These are phyloP conservation scores for Colletotrichum aenigma DNA, from an alignment of 2,329 filamentous ascomycete genomes.

Conservation along the genomic window DNA sequence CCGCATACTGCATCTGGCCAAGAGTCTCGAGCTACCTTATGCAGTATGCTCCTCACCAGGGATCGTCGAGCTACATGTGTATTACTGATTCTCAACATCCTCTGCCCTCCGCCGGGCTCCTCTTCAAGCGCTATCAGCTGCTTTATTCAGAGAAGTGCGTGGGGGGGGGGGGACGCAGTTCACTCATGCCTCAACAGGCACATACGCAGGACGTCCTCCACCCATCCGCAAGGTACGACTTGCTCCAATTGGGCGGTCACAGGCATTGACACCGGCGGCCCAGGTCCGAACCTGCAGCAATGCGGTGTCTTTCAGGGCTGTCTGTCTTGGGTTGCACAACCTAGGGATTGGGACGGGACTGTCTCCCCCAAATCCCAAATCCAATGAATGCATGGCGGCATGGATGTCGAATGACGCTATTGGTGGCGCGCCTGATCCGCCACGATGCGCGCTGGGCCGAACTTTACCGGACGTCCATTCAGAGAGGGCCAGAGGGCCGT, in stretches of 20 bases:
- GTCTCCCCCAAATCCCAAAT: neutral
- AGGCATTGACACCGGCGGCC: neutral
- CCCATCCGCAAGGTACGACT: neutral
- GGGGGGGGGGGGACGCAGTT: neutral
- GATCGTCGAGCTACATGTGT: neutral
- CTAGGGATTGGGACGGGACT: neutral
- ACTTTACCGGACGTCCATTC: slow-evolving; percentile 16
- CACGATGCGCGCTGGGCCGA: slow-evolving; percentile 9
- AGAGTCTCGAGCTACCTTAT: neutral
- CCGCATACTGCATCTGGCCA: neutral
- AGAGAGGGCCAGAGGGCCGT: neutral
- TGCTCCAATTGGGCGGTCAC: neutral
- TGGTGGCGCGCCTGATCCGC: neutral
- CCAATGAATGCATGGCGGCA: neutral
- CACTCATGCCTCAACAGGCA: neutral
- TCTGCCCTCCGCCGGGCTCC: neutral
- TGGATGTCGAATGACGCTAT: neutral
- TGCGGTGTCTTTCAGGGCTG: neutral
- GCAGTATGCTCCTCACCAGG: neutral
- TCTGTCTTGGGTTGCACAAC: neutral
- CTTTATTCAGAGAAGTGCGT: neutral
- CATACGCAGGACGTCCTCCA: neutral
- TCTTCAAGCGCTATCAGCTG: neutral
- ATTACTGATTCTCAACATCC: neutral
- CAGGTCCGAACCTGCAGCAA: neutral